Base-by-base conservation (phyloP, 345 rosid species). In the Erodium maritimum region DNA sequence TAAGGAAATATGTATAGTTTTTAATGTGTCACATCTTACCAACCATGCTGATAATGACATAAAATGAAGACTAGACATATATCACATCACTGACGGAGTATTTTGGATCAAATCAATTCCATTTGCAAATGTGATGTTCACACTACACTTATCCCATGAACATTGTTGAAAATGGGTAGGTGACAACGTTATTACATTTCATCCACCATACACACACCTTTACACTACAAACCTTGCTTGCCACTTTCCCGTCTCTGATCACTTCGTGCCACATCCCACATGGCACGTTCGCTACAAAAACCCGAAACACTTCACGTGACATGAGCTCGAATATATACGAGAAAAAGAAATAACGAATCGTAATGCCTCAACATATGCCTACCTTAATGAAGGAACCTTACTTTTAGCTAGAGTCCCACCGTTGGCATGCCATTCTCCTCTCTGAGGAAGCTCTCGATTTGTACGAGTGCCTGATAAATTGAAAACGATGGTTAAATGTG, bases 401-500 rank as follows among this genome's bases (percentile, higher is more conserved):
- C 4, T 11, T 34, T 23, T 50, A 18, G 29, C 59, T 60, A 61
- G 12, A 66, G 63, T 54, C 63, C 64, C 20, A 37, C 34, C 54
- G 67, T 53, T 17, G 67, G 21, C 67, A 71, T 54, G 51, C 61
- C 63, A 33, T 64, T 76, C 53, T 67, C 72, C 20, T 70, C 66
- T 59, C 60, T 57, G 19, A 91, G 68, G 64, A 60, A 76, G 61
- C 53, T 57, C 68, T 66, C 68, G 20, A 87, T 86, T 73, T 83
- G 71, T 62, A 81, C 80, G 60, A 80, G 72, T 25, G 89, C 79
- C 86, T 79, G 75, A 19, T 34, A 54, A 50, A 21, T 64, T 19
- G 23, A 18, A 42, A 50, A 17, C 19, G 19, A 23, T 25, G 23
- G 52, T 33, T 42, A 21, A 66, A 58, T 55, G 54, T 19, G 10